phyloP scores from a whole-genome alignment of 192 early-diverging fungal genomes.

The Mortierella hygrophila region DNA sequence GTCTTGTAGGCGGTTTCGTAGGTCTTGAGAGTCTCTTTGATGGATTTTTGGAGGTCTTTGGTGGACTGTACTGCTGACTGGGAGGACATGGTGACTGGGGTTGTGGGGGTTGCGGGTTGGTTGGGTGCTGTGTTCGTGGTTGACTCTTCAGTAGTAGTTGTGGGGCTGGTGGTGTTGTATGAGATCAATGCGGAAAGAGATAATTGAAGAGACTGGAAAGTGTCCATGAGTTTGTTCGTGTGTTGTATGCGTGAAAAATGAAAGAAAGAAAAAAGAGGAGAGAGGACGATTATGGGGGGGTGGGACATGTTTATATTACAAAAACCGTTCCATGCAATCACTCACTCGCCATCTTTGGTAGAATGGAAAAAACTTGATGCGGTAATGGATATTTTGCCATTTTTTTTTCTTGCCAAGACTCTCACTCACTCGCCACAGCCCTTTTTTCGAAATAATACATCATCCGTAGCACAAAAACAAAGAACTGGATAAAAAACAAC shows the following conservation, averaged over 20 bases:
- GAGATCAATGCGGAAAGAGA: neutral
- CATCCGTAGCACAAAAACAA: neutral
- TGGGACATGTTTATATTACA: neutral
- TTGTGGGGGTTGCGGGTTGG: neutral
- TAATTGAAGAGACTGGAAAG: neutral
- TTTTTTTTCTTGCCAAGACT: neutral
- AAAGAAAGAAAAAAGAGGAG: neutral
- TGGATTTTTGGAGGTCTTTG: neutral
- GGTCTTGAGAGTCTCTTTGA: conserved; percentile 9
- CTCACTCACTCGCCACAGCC: neutral
- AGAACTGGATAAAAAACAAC: neutral
- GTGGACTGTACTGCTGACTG: neutral
- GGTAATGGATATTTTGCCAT: too few relatives aligned
- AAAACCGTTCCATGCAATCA: neutral
- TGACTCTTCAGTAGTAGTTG: neutral
- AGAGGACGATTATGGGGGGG: too few relatives aligned
- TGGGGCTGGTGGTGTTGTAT: neutral
- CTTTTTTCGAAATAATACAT: neutral
- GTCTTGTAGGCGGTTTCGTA: conserved; percentile 29
- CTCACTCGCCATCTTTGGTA: neutral
- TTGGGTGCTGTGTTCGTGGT: neutral
- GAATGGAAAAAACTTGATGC: too few relatives aligned
- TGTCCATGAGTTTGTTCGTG: neutral
- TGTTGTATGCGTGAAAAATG: neutral
- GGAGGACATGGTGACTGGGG: neutral